Evolutionary conservation across 1,284 basidiomycete species (phyloP), one percentile per base, ranked within the genome.

Genomic region (Puccinia coronata): DNA sequence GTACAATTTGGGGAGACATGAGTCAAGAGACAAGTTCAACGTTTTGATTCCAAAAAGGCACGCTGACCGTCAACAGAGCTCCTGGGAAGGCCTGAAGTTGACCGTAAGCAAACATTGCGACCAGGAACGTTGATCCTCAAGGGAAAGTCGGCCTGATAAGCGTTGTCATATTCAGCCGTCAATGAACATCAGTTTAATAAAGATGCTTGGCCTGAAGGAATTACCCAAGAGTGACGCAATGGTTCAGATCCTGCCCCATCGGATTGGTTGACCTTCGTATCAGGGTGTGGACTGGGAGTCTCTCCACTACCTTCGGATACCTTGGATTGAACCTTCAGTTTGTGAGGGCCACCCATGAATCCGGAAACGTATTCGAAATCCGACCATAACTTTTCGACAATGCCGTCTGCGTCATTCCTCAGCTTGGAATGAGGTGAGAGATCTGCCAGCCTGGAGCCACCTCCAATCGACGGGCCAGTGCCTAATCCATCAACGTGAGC

Each of bases 341-440:
- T 71, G 69, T 80, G 53, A 31, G 69, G 34, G 41, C 39, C 34
- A 28, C 70, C 49, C 34, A 80, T 71, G 69, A 59, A 80, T n/a
- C 67, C 47, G 25, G 78, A 61, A 39, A 71, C 43, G 28, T 80
- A 80, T 82, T 92, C 91, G 84, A 92, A 94, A 83, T 95, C 93
- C 11, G 88, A 89, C 92, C 92, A 94, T 1, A 95, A 88, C 71
- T 90, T 88, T 83, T 92, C 92, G 84, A 95, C 88, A 83, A 92
- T 88, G 81, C 91, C 89, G 85, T 95, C 93, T 20, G 92, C 92
- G 83, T 93, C 92, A 82, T 89, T 91, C 0, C 92, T 91, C 0
- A 92, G 86, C 25, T 88, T 85, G 57, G 90, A 89, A 23, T 82
- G 82, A 73, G 72, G 72, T 36, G 83, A 74, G 31, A 80, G 67